These are phyloP conservation scores for Salix udensis DNA, from an alignment of 345 rosid genomes.

Conservation along the genomic window DNA sequence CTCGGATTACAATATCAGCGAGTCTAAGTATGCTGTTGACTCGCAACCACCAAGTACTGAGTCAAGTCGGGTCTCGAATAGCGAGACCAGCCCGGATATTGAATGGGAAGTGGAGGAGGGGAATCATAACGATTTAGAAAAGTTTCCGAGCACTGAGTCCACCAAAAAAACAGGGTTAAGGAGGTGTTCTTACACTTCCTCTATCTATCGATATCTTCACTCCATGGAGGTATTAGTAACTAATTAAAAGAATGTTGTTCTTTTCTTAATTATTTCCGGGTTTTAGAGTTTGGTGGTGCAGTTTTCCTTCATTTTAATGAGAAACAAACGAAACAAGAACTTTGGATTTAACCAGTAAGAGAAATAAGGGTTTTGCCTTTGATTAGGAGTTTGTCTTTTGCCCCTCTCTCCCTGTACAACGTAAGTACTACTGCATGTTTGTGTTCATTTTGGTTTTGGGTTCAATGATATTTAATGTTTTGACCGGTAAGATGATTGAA, in stretches of 20 bases:
- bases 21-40: neutral
- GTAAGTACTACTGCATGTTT: too few species aligned
- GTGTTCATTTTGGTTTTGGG: neutral
- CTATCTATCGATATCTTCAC: slow-evolving; percentile 18
- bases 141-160: neutral
- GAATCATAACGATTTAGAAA: neutral
- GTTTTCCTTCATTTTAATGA: neutral
- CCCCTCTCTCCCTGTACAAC: too few species aligned
- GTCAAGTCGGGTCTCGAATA: neutral
- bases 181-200: slow-evolving; percentile 7
- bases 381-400: too few species aligned
- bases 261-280: neutral
- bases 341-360: neutral
- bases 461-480: neutral
- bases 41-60: neutral
- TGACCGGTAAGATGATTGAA: too few species aligned
- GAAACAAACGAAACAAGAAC: neutral
- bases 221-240: slow-evolving; percentile 16
- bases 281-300: neutral
- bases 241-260: neutral
- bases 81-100: neutral
- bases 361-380: neutral
- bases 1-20: neutral
- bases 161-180: neutral
- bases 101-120: neutral